These are phyloP conservation scores for Truncatella angustata DNA, from an alignment of 2,329 filamentous ascomycete genomes.

Conservation along the genomic window DNA sequence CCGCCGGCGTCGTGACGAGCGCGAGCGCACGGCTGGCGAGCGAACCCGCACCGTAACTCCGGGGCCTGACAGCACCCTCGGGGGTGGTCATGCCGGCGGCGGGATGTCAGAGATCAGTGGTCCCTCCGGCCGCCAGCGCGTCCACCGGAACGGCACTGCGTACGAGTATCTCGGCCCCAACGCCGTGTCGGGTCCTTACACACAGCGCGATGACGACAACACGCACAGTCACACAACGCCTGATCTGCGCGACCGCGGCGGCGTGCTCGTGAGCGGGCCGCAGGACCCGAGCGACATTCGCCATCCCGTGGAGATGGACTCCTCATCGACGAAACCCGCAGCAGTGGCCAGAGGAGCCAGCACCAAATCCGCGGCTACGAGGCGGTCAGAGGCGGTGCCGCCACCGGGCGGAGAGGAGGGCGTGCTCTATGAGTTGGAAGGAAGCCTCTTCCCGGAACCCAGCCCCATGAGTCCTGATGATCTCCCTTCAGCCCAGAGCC, in stretches of 20 bases:
- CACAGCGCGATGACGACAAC: slow-evolving; percentile 11
- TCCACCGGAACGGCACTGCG: slow-evolving; percentile 8
- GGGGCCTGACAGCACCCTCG: background rate
- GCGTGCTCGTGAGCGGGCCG: slow-evolving; percentile 42
- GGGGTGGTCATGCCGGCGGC: background rate
- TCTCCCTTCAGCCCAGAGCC: background rate
- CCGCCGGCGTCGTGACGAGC: slow-evolving; percentile 29
- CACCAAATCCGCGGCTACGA: background rate
- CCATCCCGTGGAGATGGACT: slow-evolving; percentile 54
- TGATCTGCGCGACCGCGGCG: slow-evolving; percentile 32
- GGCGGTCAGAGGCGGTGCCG: slow-evolving; percentile 17
- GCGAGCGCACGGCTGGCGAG: slow-evolving; percentile 9
- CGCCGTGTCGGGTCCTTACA: slow-evolving; percentile 13
- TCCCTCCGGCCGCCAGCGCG: slow-evolving; percentile 8
- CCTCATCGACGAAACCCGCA: slow-evolving; percentile 14
- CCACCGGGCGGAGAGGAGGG: too few relatives aligned
- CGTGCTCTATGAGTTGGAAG: slow-evolving; percentile 44
- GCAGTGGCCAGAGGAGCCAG: slow-evolving; percentile 16
- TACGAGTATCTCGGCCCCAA: slow-evolving; percentile 28
- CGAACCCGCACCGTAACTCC: background rate
- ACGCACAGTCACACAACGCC: slow-evolving; percentile 27
- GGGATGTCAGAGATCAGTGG: slow-evolving; percentile 14
- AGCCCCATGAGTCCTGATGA: background rate
- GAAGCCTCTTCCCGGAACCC: slow-evolving; percentile 15
- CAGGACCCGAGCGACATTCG: slow-evolving; percentile 48